Conservation (phyloP, 1,284 basidiomycete genomes). For the Malassezia globosa region DNA sequence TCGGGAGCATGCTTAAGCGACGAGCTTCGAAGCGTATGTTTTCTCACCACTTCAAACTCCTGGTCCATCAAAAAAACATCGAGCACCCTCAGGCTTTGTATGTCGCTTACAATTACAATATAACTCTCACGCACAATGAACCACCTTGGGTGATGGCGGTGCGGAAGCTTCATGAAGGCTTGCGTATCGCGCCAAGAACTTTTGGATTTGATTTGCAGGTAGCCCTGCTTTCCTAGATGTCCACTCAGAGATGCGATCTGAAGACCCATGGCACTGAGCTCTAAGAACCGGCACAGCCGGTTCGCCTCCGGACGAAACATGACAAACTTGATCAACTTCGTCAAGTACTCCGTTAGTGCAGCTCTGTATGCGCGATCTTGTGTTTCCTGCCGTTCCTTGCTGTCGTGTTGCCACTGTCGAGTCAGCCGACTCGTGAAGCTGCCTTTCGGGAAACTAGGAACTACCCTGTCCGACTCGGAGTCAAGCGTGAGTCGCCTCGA, state of each 20-base stretch:
- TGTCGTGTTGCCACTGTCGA: constrained; percentile 42
- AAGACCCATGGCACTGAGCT: constrained; percentile 80
- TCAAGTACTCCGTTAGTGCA: constrained; percentile 74
- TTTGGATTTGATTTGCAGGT: constrained; percentile 53
- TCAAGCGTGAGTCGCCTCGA: constrained; percentile 21
- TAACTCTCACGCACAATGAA: constrained; percentile 88
- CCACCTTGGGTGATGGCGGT: constrained; percentile 66
- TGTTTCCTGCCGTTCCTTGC: constrained; percentile 26
- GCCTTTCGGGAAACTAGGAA: constrained; percentile 86
- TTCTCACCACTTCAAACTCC: constrained; percentile 56
- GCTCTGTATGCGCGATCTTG: constrained; percentile 55
- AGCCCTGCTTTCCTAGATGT: constrained; percentile 68
- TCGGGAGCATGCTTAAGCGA: constrained; percentile 1
- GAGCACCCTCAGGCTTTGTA: constrained; percentile 61
- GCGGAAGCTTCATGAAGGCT: constrained; percentile 25
- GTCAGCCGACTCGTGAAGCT: constrained; percentile 70
- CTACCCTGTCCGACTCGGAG: constrained; percentile 52
- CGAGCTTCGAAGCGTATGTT: constrained; percentile 4
- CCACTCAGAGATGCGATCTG: constrained; percentile 72
- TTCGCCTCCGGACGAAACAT: constrained; percentile 95
- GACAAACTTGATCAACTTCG: constrained; percentile 64
- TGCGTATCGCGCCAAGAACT: constrained; percentile 54
- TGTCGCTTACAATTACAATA: constrained; percentile 73
- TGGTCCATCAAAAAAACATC: constrained; percentile 89
- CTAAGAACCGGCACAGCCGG: constrained; percentile 82